A percentile compares a stretch with the other conserved stretches of the same genome.
Evolutionary conservation across 2,329 filamentous ascomycete genomes (phyloP).

Genomic region (Sordariomycetes sp.): DNA sequence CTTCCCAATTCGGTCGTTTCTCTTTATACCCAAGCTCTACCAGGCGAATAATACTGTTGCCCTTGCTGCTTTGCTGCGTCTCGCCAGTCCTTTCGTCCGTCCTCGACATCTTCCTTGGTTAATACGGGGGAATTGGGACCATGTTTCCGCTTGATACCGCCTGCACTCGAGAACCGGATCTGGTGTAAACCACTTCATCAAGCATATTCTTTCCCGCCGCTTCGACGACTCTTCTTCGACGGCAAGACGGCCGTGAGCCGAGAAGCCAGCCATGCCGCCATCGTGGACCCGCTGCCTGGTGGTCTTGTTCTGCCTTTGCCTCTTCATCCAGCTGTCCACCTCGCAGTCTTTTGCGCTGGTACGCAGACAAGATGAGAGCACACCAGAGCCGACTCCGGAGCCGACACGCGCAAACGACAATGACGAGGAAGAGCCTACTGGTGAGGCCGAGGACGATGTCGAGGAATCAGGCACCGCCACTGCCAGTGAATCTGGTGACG

Average conservation of each 20-base stretch:
- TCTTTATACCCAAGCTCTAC: neutral
- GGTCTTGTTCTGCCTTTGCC: constrained; percentile 24
- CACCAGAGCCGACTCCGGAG: neutral
- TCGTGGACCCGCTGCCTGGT: constrained; percentile 1
- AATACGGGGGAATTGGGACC: neutral
- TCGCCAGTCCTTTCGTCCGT: neutral
- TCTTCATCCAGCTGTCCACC: constrained; percentile 24
- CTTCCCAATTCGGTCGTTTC: neutral
- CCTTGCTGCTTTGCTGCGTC: neutral
- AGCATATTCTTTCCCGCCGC: neutral
- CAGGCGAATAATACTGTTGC: neutral
- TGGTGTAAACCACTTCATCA: neutral
- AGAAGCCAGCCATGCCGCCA: constrained; percentile 3
- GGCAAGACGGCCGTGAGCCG: neutral
- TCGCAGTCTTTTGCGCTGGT: constrained; percentile 20
- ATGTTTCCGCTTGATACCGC: constrained; percentile 1
- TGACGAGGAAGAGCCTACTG: neutral
- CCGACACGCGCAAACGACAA: neutral
- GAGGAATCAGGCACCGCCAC: neutral
- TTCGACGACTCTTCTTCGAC: neutral
- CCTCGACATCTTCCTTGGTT: neutral
- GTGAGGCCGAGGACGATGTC: neutral
- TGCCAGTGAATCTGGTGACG: neutral
- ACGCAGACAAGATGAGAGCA: constrained; percentile 20
- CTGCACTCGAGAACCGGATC: neutral